Evolutionary conservation across 371 early-diverging fungal species (phyloP).

Genomic region (Apophysomyces variabilis): DNA sequence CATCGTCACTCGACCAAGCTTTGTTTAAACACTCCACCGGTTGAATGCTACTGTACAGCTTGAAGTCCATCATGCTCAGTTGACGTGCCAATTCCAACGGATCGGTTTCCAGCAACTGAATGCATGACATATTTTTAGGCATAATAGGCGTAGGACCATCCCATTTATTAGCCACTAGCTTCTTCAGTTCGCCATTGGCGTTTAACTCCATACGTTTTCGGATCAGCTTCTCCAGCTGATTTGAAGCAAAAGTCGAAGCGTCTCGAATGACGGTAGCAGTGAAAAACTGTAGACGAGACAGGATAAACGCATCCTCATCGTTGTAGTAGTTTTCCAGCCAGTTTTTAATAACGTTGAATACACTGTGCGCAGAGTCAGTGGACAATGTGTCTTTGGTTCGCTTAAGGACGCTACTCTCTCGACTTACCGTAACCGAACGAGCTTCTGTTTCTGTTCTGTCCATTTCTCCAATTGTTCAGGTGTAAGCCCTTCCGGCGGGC

Average conservation of each 20-base stretch:
- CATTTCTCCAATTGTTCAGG: slow-evolving; percentile 75
- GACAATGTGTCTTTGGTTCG: neutral
- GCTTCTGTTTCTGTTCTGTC: slow-evolving; percentile 84
- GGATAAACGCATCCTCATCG: slow-evolving; percentile 69
- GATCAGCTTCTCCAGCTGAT: slow-evolving; percentile 71
- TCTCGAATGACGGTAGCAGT: slow-evolving; percentile 78
- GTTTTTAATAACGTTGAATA: slow-evolving; percentile 86
- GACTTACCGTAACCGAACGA: slow-evolving; percentile 75
- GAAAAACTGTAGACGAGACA: slow-evolving; percentile 80
- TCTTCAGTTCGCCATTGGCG: slow-evolving; percentile 57
- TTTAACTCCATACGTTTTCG: slow-evolving; percentile 68
- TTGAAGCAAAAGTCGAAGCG: slow-evolving; percentile 70
- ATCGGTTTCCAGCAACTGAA: slow-evolving; percentile 84
- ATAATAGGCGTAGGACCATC: slow-evolving; percentile 62
- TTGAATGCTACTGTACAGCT: slow-evolving; percentile 77
- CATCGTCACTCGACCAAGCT: slow-evolving; percentile 83
- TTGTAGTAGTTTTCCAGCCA: slow-evolving; percentile 91
- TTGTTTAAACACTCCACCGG: slow-evolving; percentile 89
- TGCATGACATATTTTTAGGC: slow-evolving; percentile 63
- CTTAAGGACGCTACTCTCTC: neutral
- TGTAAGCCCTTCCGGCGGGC: slow-evolving; percentile 72
- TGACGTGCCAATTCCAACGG: slow-evolving; percentile 94
- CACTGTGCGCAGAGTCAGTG: slow-evolving; percentile 35
- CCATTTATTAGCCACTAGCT: slow-evolving; percentile 59
- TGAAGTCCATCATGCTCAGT: slow-evolving; percentile 86